phyloP scores from a whole-genome alignment of 306 rosid species.

The Pueraria montana region DNA sequence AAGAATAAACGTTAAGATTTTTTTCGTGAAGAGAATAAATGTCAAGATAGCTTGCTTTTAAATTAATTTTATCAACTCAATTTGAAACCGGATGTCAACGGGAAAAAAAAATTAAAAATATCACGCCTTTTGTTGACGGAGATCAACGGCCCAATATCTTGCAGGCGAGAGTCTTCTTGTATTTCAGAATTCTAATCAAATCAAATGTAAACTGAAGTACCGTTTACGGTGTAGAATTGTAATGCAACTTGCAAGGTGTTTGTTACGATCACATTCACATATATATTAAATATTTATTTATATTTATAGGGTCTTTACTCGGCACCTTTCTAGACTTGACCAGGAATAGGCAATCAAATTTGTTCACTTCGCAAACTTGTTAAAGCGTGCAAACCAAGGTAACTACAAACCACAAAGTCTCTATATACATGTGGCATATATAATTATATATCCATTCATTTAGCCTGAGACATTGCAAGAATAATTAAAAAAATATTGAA shows the following conservation, averaged over 20 bases:
- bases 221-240: neutral
- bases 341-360: slow-evolving; percentile 48
- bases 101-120: neutral
- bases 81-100: neutral
- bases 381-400: slow-evolving; percentile 59
- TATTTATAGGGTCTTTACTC: neutral
- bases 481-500: slow-evolving; percentile 29
- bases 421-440: neutral
- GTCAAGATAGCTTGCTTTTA: neutral
- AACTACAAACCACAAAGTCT: slow-evolving; percentile 8
- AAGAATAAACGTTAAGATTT: neutral
- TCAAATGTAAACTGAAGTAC: neutral
- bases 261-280: neutral
- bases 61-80: neutral
- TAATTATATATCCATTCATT: slow-evolving; percentile 16
- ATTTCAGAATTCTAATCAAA: neutral
- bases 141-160: neutral
- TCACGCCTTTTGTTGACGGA: neutral
- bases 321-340: slow-evolving; percentile 45
- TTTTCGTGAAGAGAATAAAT: neutral
- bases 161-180: neutral
- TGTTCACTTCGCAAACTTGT: slow-evolving; percentile 42
- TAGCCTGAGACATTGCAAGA: slow-evolving; percentile 1
- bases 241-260: neutral
- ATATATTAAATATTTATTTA: neutral